Evolutionary conservation across 2,329 filamentous ascomycete species (phyloP), one percentile per base, ranked within the genome.

Genomic region (Mariannaea elegans): DNA sequence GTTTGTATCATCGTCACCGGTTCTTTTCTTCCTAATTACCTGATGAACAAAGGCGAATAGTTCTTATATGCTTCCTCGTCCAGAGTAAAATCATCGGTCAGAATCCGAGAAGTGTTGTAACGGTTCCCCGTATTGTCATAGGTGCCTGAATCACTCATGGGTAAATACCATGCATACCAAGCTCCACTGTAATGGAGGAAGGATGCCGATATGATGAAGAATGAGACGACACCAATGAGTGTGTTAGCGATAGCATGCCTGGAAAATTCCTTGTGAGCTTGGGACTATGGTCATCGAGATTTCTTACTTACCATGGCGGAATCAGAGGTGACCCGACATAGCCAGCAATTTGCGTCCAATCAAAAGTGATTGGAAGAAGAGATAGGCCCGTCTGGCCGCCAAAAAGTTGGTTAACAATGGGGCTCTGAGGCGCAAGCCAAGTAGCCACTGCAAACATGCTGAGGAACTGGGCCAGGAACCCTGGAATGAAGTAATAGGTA

Each of bases 161-260:
- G 88, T 12, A 91, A 73, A 68, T 84, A 91, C 57, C 83, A 73
- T 3, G 81, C 81, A 67, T 88, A 91, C 86, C 88, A 92, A 0
- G 81, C 77, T 9, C 87, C 86, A 7, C 80, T 84, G 70, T 88
- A 93, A 71, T 93, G 89, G 16, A 93, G 75, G 5, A 82, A 76
- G 0, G 84, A 79, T 1, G 85, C 80, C 3, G 82, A 75, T n/a
- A 90, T 73, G 58, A 91, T 82, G 70, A 86, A 91, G 71, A 90
- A 91, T 1, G 83, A 23, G 1, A 90, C 79, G 24, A 91, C 84
- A 14, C 89, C 89, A 31, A 91, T 85, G 38, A 90, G 73, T 0
- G 88, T 91, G 70, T 93, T 93, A 57, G 87, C 88, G 64, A 92
- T 92, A 8, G 89, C 90, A 71, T 89, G 86, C 87, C 82, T 84